phyloP scores from a whole-genome alignment of 139 green algal species.

The Penium margaritaceum region DNA sequence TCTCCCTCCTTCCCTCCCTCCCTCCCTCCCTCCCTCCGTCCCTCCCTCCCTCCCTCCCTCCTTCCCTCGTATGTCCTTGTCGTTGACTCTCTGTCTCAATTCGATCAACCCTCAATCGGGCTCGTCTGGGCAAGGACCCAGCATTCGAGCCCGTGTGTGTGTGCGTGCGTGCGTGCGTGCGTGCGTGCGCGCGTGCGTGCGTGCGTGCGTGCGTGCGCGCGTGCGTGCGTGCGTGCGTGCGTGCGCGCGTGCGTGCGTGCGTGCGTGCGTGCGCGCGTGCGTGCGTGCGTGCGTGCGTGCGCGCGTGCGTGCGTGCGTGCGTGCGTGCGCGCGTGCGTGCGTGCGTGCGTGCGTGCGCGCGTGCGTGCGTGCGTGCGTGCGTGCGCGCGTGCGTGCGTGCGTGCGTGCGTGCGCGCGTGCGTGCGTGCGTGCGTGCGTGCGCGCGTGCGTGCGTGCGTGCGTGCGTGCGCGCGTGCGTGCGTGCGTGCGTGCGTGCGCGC shows the following conservation, averaged over 20 bases:
- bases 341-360: conserved; percentile 8
- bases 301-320: conserved; percentile 10
- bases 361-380: background rate
- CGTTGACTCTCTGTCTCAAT: no score
- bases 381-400: background rate
- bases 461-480: no score
- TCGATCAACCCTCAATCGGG: no score
- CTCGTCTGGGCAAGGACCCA: no score
- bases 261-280: conserved; percentile 4
- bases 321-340: background rate
- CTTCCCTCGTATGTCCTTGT: background rate
- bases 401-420: background rate
- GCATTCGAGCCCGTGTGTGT: no score
- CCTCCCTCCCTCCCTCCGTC: background rate
- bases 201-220: background rate
- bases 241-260: conserved; percentile 3
- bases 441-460: no score
- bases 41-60: background rate
- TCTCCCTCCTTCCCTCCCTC: background rate
- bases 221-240: conserved; percentile 10
- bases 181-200: background rate
- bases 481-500: background rate
- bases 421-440: background rate
- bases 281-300: conserved; percentile 14
- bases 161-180: background rate